phyloP scores from a whole-genome alignment of 371 early-diverging fungal species.

The Homolaphlyctis polyrhiza region DNA sequence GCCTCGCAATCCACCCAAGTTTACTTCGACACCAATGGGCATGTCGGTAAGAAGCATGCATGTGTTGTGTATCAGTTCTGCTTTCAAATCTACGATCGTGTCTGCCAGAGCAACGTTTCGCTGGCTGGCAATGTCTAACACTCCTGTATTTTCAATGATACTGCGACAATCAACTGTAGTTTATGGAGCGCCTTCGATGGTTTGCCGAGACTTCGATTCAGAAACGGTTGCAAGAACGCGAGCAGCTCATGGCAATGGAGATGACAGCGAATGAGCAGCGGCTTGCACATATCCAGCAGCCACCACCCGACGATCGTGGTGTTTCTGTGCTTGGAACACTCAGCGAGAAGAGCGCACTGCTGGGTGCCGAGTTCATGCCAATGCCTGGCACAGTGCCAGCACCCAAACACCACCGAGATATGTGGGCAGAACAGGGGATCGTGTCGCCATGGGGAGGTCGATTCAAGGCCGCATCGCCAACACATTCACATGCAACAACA shows the following conservation, averaged over 20 bases:
- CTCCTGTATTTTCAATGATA: neutral
- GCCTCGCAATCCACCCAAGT: constrained; percentile 1
- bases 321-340: constrained; percentile 5
- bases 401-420: constrained; percentile 15
- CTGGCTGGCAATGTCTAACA: too few species aligned
- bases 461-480: constrained; percentile 18
- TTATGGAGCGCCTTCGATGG: constrained; percentile 39
- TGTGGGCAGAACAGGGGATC: constrained; percentile 36
- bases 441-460: constrained; percentile 36
- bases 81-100: neutral
- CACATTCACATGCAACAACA: neutral
- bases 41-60: too few species aligned
- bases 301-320: constrained; percentile 4
- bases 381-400: constrained; percentile 35
- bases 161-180: constrained; percentile 12
- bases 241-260: constrained; percentile 25
- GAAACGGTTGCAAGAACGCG: constrained; percentile 14
- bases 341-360: constrained; percentile 4
- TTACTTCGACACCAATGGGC: constrained; percentile 1
- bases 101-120: too few species aligned
- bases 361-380: constrained; percentile 44
- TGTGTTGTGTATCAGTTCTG: too few species aligned
- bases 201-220: constrained; percentile 31
- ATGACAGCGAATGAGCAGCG: constrained; percentile 34
- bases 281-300: constrained; percentile 9